phyloP scores from a whole-genome alignment of 345 rosid species.

The Linum tenue region DNA sequence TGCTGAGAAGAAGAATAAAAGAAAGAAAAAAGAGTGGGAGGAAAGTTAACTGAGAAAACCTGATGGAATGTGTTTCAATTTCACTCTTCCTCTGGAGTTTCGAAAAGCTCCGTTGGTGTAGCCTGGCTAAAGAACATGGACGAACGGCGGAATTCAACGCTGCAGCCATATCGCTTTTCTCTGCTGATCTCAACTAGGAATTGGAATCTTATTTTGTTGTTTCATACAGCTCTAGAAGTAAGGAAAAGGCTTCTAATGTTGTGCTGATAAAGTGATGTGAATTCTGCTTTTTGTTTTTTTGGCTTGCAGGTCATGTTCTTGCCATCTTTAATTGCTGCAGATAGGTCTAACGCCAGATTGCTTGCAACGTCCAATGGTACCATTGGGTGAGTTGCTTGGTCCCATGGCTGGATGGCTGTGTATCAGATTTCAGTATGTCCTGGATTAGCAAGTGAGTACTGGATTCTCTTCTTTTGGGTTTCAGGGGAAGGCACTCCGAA shows the following conservation, averaged over 20 bases:
- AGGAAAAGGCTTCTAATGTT: background rate
- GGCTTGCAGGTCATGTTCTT: conserved; percentile 38
- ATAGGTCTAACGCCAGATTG: conserved; percentile 21
- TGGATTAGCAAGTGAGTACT: background rate
- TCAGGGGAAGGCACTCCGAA: conserved; percentile 42
- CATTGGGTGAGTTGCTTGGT: conserved; percentile 19
- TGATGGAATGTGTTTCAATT: background rate
- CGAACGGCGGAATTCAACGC: too few relatives aligned
- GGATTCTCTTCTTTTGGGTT: background rate
- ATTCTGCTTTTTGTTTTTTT: background rate
- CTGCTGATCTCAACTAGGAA: too few relatives aligned
- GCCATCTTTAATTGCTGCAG: conserved; percentile 25
- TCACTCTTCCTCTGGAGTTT: too few relatives aligned
- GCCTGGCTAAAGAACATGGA: too few relatives aligned
- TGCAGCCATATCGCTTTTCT: too few relatives aligned
- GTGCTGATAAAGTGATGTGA: background rate
- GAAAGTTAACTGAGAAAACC: too few relatives aligned
- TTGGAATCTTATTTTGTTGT: too few relatives aligned
- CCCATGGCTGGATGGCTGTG: background rate
- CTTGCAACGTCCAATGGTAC: conserved; percentile 27
- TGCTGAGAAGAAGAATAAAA: background rate
- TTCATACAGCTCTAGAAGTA: background rate
- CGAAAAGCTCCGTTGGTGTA: too few relatives aligned
- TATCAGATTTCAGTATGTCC: background rate
- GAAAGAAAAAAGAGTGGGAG: too few relatives aligned